Conservation (phyloP, 2,329 filamentous ascomycete genomes). For the Alternaria angustiovoidea region DNA sequence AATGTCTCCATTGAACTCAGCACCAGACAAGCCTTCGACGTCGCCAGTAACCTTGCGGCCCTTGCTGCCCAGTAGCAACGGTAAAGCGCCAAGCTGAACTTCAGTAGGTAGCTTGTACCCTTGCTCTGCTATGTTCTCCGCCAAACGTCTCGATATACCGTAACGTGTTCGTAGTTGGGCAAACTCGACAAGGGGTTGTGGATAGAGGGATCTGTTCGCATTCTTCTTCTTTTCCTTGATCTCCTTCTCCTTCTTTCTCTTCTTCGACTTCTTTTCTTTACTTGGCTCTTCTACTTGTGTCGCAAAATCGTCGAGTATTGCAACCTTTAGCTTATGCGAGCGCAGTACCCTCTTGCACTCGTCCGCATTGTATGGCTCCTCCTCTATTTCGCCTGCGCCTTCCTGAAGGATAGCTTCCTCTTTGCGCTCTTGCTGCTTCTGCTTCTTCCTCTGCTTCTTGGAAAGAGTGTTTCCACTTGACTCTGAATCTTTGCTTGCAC, state of each 20-base stretch:
- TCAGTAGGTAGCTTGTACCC: slow-evolving; percentile 90
- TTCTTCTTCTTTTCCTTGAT: slow-evolving; percentile 57
- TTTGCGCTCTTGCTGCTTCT: slow-evolving; percentile 16
- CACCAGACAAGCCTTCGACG: slow-evolving; percentile 23
- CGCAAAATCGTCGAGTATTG: slow-evolving; percentile 67
- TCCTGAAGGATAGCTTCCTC: slow-evolving; percentile 10
- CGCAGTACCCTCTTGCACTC: slow-evolving; percentile 78
- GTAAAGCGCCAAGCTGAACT: slow-evolving; percentile 87
- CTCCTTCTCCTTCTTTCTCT: slow-evolving; percentile 53
- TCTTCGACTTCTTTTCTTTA: slow-evolving; percentile 65
- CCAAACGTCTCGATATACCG: slow-evolving; percentile 75
- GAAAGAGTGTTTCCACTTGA: slow-evolving; percentile 11
- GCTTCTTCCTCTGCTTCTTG: slow-evolving; percentile 29
- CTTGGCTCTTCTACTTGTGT: slow-evolving; percentile 54
- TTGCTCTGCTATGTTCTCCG: slow-evolving; percentile 81
- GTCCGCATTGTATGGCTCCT: slow-evolving; percentile 65
- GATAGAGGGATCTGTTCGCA: slow-evolving; percentile 71
- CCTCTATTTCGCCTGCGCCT: neutral
- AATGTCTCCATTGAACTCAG: slow-evolving; percentile 54
- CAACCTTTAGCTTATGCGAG: slow-evolving; percentile 85
- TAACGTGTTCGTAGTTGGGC: slow-evolving; percentile 74
- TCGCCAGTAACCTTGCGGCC: slow-evolving; percentile 51
- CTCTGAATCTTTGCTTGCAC: slow-evolving; percentile 19
- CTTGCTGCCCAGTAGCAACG: slow-evolving; percentile 71
- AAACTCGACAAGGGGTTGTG: slow-evolving; percentile 82